A percentile compares a stretch with the other conserved stretches of the same genome.
Conservation (phyloP, 1,284 basidiomycete genomes). For the Peniophora sp. region DNA sequence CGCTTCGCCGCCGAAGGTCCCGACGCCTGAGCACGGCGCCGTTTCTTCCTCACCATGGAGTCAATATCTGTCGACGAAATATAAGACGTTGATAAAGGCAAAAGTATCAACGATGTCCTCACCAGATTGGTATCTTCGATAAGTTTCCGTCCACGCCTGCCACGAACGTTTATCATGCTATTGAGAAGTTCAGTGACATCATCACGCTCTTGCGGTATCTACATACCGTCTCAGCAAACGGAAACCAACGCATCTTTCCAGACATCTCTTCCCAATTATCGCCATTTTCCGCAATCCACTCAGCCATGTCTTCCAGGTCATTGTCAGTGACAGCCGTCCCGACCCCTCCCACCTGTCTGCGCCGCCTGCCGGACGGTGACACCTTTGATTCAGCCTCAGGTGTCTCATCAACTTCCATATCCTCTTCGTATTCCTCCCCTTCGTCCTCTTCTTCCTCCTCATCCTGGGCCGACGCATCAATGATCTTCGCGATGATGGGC, state of each 20-base stretch:
- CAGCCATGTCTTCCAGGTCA: conserved; percentile 51
- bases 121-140: conserved; percentile 44
- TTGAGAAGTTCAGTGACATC: not conserved
- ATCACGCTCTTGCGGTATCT: not conserved
- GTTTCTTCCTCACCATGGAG: no score
- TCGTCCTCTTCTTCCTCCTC: conserved; percentile 21
- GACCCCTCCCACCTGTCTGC: conserved; percentile 39
- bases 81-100: no score
- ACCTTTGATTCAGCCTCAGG: conserved; percentile 30
- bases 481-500: conserved; percentile 57
- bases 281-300: conserved; percentile 37
- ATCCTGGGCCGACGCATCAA: conserved; percentile 33
- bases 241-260: conserved; percentile 42
- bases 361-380: not conserved
- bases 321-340: conserved; percentile 43
- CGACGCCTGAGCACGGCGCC: no score
- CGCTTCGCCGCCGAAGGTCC: no score
- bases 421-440: conserved; percentile 21
- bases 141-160: conserved; percentile 55
- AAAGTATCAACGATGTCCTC: not conserved
- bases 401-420: conserved; percentile 23
- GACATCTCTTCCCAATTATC: conserved; percentile 34
- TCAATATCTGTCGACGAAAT: no score
- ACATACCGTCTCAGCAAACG: conserved; percentile 40
- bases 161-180: conserved; percentile 42